Evolutionary conservation across 371 early-diverging fungal species (phyloP), one percentile per base, ranked within the genome.

Genomic region (Caulochytrium protostelioides): DNA sequence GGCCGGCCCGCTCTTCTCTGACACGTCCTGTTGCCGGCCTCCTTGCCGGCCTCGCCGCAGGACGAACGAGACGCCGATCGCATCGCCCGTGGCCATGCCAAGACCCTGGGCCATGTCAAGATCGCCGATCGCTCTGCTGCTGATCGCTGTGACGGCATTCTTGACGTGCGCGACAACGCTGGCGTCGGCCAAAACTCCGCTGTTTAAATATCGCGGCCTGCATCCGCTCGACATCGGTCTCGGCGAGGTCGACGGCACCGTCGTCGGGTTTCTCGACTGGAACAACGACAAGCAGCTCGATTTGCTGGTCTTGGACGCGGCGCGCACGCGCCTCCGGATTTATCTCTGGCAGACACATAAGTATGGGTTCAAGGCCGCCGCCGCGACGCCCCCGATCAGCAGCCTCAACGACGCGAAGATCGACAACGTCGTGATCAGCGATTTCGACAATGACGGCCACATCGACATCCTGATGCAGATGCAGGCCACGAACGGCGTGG

Each of bases 191-290:
- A n/a, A n/a, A n/a, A n/a, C n/a, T n/a, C n/a, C n/a, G n/a, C n/a
- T n/a, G n/a, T n/a, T n/a, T n/a, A n/a, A n/a, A n/a, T n/a, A n/a
- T n/a, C n/a, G n/a, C 1, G 49, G 49, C n/a, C 55, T 69, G 3
- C 61, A 61, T 42, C 56, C 68, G 22, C 48, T 59, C 1, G 48
- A 54, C 33, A 45, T 65, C 22, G 77, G 75, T 14, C 55, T 83
- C 2, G 62, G 55, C 22, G 48, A 52, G 10, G 49, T 79, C 13
- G 59, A 71, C 23, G 84, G 83, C 16, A 69, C 74, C 4, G 60
- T 77, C 9, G 75, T 70, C 14, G 84, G 82, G 0, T 81, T 79
- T 60, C 83, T 70, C 15, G 84, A 83, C 49, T 75, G 79, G 25
- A 75, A 79, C 49, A 70, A 67, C n/a, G 80, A 78, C 47, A 81